Base-by-base conservation (phyloP, 768 basidiomycete species). In the Amanita inopinata region DNA sequence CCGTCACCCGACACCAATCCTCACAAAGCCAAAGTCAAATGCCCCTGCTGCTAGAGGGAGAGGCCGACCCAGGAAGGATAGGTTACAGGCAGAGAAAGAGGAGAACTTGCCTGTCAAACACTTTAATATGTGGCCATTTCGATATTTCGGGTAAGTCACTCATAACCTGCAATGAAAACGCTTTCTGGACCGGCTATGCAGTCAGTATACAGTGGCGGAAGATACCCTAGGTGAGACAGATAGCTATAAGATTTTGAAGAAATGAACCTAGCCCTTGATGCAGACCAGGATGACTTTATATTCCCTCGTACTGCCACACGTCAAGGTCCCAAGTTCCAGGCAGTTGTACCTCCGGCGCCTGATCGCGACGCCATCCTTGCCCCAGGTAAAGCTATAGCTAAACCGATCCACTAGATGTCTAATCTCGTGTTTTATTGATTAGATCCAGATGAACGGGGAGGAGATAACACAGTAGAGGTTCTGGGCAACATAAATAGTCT, bases 241-340 rank as follows among this genome's bases (percentile, higher is more conserved):
- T 40, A 34, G 31, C 12, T 33, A 31, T 17, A 15, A 27, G 7
- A 31, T 14, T 15, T 23, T 14, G 1, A 17, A 15, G 32, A 7
- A 25, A 34, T 56, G 50, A 53, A 54, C 54, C 49, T 56, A 51
- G 58, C 53, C 46, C 43, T 37, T 32, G 30, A 20, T 38, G 49
- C 60, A 92, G 94, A 98, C 70, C 80, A 89, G 35, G 91, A 99
- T 60, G 94, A 99, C 65, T 77, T 91, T 46, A 94, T 98, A 58
- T 97, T 92, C 59, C 93, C 94, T 46, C 83, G 91, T 45, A 82
- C 90, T 10, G 83, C 88, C 5, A 93, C 88, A 17, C 81, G 93
- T n/a, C 73, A 90, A 27, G 91, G 92, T 11, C 73, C 79, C 30
- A 91, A 87, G 56, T 97, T 76, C 56, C 92, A 97, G 60, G 84